phyloP scores from a whole-genome alignment of 2,329 filamentous ascomycete genomes.

The Arthroderma uncinatum region DNA sequence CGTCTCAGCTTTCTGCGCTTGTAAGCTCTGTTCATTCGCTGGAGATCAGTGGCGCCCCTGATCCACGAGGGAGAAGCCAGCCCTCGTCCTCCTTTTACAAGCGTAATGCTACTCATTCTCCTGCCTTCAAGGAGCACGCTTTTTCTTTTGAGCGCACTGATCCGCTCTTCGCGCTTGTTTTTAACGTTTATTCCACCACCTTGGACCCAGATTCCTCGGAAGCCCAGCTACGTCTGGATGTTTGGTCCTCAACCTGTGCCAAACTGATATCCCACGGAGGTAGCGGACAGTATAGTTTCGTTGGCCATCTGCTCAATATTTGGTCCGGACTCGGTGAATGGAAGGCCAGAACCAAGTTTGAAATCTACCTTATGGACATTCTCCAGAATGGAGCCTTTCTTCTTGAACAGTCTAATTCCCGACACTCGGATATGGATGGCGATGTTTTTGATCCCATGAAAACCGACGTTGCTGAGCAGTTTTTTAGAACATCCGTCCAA shows the following conservation, averaged over 20 bases:
- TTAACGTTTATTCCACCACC: slow-evolving; percentile 82
- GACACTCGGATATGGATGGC: slow-evolving; percentile 56
- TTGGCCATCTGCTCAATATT: slow-evolving; percentile 73
- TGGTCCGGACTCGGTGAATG: slow-evolving; percentile 82
- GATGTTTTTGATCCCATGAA: slow-evolving; percentile 60
- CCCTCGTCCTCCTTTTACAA: slow-evolving; percentile 37
- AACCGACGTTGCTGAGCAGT: slow-evolving; percentile 72
- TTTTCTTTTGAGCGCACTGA: slow-evolving; percentile 83
- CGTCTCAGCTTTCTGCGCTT: slow-evolving; percentile 64
- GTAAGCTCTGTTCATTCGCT: slow-evolving; percentile 66
- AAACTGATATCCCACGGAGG: slow-evolving; percentile 68
- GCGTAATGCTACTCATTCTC: slow-evolving; percentile 37
- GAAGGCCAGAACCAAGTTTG: slow-evolving; percentile 79
- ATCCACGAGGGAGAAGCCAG: slow-evolving; percentile 42
- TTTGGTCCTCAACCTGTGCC: slow-evolving; percentile 82
- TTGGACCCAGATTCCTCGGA: slow-evolving; percentile 71
- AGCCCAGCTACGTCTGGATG: slow-evolving; percentile 64
- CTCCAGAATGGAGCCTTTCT: slow-evolving; percentile 87
- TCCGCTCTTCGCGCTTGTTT: slow-evolving; percentile 70
- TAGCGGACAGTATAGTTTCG: slow-evolving; percentile 64
- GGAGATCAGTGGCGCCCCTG: slow-evolving; percentile 67
- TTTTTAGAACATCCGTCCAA: slow-evolving; percentile 71
- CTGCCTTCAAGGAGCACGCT: slow-evolving; percentile 66
- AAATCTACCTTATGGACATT: slow-evolving; percentile 90
- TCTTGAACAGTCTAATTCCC: slow-evolving; percentile 71